Conservation (phyloP, 805 yeast genomes). For the Nakazawaea laoshanensis region DNA sequence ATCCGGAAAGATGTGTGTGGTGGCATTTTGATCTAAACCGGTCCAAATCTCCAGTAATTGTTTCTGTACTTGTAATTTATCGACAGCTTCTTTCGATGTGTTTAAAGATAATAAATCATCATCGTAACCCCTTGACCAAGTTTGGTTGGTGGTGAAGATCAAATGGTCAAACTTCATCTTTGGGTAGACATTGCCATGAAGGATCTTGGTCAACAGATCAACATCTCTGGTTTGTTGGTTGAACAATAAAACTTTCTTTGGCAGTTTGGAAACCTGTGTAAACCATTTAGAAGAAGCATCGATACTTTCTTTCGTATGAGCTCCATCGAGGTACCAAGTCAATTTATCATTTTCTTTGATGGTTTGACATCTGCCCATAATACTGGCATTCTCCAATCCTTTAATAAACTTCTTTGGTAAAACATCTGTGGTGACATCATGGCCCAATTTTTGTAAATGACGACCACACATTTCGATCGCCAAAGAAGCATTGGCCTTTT, state of each 20-base stretch:
- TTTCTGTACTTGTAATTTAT: conserved; percentile 74
- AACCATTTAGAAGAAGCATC: conserved; percentile 83
- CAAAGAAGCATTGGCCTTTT: conserved; percentile 75
- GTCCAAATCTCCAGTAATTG: conserved; percentile 66
- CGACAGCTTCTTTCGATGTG: conserved; percentile 70
- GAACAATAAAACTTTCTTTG: conserved; percentile 54
- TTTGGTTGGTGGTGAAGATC: conserved; percentile 83
- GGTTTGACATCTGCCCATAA: conserved; percentile 97
- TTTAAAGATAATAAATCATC: conserved; percentile 82
- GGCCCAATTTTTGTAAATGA: conserved; percentile 45
- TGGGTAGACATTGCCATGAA: conserved; percentile 34
- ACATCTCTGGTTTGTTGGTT: conserved; percentile 95
- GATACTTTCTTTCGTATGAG: conserved; percentile 88
- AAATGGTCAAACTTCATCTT: conserved; percentile 59
- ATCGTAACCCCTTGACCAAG: conserved; percentile 84
- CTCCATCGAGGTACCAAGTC: conserved; percentile 91
- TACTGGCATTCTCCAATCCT: conserved; percentile 62
- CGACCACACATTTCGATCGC: conserved; percentile 65
- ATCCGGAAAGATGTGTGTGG: conserved; percentile 50
- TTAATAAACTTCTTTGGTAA: conserved; percentile 41
- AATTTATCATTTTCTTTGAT: conserved; percentile 34
- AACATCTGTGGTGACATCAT: conserved; percentile 12
- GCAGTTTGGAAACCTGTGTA: conserved; percentile 24
- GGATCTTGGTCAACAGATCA: conserved; percentile 44
- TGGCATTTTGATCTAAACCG: conserved; percentile 31